A percentile compares a stretch with the other conserved stretches of the same genome.
Conservation (phyloP, 768 basidiomycete genomes). For the Nidula microcarpa region DNA sequence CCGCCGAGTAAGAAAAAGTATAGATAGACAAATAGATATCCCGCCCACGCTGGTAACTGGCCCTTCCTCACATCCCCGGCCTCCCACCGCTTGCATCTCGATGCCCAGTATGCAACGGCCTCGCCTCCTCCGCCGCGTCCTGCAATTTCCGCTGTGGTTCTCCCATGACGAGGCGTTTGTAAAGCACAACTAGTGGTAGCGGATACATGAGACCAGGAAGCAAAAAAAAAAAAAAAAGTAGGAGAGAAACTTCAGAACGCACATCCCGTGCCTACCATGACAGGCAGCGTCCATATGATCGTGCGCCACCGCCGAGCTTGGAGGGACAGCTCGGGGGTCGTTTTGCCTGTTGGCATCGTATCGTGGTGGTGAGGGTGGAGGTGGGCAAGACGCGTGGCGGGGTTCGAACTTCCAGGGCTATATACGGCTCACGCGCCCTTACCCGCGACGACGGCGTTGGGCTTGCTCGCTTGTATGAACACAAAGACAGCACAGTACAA, state of each 20-base stretch:
- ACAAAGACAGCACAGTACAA: no score
- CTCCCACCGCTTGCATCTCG: no score
- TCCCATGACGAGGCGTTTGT: constrained; percentile 54
- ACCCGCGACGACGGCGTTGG: no score
- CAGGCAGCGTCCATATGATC: constrained; percentile 61
- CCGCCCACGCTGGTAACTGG: no score
- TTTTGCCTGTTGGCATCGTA: constrained; percentile 16
- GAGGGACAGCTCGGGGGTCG: not conserved
- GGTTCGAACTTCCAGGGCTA: not conserved
- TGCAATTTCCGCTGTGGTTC: constrained; percentile 32
- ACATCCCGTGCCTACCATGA: constrained; percentile 67
- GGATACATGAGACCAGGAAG: no score
- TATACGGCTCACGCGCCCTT: no score
- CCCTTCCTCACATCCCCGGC: no score
- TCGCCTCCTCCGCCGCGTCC: constrained; percentile 3
- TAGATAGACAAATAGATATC: no score
- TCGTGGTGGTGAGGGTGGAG: constrained; percentile 7
- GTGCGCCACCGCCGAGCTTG: constrained; percentile 38
- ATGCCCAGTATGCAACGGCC: not conserved
- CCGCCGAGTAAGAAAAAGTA: no score
- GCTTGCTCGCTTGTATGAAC: no score
- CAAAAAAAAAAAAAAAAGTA: no score
- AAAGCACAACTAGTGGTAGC: constrained; percentile 53
- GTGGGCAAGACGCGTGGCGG: constrained; percentile 2
- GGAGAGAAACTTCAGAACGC: constrained; percentile 12